Evolutionary conservation across 2,329 filamentous ascomycete genomes (phyloP), one percentile per base, ranked within the genome.

Genomic region (Beauveria sp.): DNA sequence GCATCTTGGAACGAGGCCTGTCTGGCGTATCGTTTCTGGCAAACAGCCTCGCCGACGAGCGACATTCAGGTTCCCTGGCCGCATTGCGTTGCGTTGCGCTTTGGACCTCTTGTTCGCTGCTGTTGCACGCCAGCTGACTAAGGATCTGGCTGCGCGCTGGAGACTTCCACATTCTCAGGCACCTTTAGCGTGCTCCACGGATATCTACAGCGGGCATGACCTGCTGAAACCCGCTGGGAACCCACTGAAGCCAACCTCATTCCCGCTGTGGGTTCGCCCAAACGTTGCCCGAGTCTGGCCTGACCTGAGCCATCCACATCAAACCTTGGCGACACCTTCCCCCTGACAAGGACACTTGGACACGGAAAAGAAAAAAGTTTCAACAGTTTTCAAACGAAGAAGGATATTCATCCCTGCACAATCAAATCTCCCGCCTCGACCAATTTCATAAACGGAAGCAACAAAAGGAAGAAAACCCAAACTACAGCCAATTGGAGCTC

Each of bases 51-150:
- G 20, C n/a, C 18, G 22, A 43, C 40, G 38, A 43, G n/a, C 16
- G 40, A 51, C 26, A 22, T 40, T 34, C 5, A 14, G 1, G 20
- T 22, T 47, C 34, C 34, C 5, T 38, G 34, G 34, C 34, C 12
- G 34, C 34, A 16, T 38, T 38, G 34, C 34, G 34, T 16, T 38
- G 34, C 14, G 34, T 38, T 38, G 34, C 34, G 34, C 34, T 38
- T 38, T 38, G 34, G 34, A 38, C 34, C 34, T 38, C 34, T 38
- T 38, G 49, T 49, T 58, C 55, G 43, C 9, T 49, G 5, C 53
- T 46, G 22, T 14, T 10, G 42, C 42, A 57, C 43, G 46, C 46
- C 24, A 8, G 57, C 57, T 59, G 57, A 59, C 57, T 59, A 59
- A 59, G 57, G 24, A 30, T 30, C 30, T 43, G n/a, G 20, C 38